Base-by-base conservation (phyloP, 1,139 yeast genomes). In the Sugiyamaella sp. region DNA sequence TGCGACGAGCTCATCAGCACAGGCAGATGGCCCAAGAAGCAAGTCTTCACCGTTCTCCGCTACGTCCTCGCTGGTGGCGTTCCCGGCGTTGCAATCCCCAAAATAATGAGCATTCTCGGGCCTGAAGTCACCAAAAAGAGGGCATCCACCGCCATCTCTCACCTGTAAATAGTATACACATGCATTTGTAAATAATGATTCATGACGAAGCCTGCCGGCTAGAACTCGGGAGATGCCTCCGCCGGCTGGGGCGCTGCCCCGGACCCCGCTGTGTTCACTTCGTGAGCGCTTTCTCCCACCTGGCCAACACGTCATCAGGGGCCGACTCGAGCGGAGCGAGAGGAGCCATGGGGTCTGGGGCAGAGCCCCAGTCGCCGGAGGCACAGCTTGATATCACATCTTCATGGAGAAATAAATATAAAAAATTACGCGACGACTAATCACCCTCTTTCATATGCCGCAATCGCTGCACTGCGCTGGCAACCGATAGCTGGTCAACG, bases 51-150 rank as follows among this genome's bases (percentile, higher is more conserved):
- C 62, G 69, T 84, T 0, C 66, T 89, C 9, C 75, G 97, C 54
- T 82, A 75, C 61, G 93, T 93, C 0, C 67, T 89, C n/a, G 77
- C 90, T 6, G 96, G 90, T 0, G 81, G 85, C 2, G 73, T 74
- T 3, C 77, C 96, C 0, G 97, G 97, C 0, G 74, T 85, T 20
- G 81, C 85, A 12, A 73, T 90, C 4, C 88, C 90, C 0, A 71
- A 76, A 4, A 71, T 88, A 42, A 66, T 85, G 20, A 78, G 77
- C 0, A 65, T 86, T 3, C 63, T 89, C 12, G 93, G 95, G 0
- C 54, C 65, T 1, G 69, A 74, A 9, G 82, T 49, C 5, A 3
- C 40, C 2, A 32, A 47, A 24, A 4, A 27, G 27, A 44, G 51
- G 47, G 33, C 51, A 33, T 33, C 27, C 33, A 41, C 19, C 35